Evolutionary conservation across 2,329 filamentous ascomycete species (phyloP), one percentile per base, ranked within the genome.

Genomic region (Fusarium stilboides): DNA sequence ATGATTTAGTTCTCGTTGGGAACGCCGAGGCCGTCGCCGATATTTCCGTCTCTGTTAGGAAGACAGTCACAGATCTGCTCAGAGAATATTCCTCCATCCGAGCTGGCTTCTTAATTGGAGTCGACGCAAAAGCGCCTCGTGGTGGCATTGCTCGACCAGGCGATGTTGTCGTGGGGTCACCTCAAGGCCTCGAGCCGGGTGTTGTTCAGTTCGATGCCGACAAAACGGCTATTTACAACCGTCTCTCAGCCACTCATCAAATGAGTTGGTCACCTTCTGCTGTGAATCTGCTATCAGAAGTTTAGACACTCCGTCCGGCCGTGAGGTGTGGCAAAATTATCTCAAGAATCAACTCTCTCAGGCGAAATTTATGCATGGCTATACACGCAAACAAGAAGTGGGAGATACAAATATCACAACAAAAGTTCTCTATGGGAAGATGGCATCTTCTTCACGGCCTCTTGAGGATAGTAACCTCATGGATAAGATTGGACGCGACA

Each of bases 221-320:
- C 3, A 4, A 40, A 13, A 34, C 39, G 1, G 2, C 3, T 5
- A 0, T 0, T 0, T 36, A 36, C 0, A 8, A 20, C 1, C 28
- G 7, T 0, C 34, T 68, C 4, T 53, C 45, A 1, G 17, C 13
- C 0, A 40, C 31, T 2, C 10, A 17, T 1, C 39, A 63, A 2
- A 36, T 53, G 12, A 12, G 6, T 1, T 24, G 4, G 0, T 26
- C 52, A 0, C n/a, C 64, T 0, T 2, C 6, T 0, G 31, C 0
- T 7, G 4, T 67, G 2, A 2, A 0, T 24, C 13, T 0, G 33
- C 8, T 2, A 4, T 62, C 6, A 13, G 28, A 0, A 4, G 1
- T 1, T 0, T 39, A 1, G 13, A n/a, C 12, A 62, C 42, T 0
- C 0, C 4, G 0, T 1, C 3, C 0, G 50, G 50, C 5, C 57